These are phyloP conservation scores for Salicornia ramosissima DNA, from an alignment of 148 eudicot genomes.

Conservation along the genomic window DNA sequence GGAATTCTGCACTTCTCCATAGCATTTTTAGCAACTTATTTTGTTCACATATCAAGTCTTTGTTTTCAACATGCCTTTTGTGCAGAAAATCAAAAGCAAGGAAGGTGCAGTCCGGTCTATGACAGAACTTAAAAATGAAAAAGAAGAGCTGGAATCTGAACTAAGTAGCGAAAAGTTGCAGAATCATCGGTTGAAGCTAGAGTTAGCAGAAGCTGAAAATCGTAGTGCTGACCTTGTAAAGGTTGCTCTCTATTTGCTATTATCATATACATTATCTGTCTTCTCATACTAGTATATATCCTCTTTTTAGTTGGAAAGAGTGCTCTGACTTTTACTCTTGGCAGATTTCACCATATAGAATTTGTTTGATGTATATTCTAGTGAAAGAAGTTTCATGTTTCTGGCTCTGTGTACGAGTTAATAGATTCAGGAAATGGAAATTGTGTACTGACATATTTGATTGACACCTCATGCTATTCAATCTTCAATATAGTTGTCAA, in stretches of 20 bases:
- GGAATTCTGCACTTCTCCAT: neutral
- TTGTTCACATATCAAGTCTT: constrained; percentile 1
- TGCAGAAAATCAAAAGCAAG: constrained; percentile 50
- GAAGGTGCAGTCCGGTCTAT: constrained; percentile 44
- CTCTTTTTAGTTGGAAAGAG: neutral
- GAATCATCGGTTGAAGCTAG: constrained; percentile 68
- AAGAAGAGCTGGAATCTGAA: constrained; percentile 65
- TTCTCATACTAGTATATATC: neutral
- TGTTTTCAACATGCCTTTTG: neutral
- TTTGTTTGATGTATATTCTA: neutral
- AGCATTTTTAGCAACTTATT: neutral
- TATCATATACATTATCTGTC: neutral
- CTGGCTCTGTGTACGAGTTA: neutral
- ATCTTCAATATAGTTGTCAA: neutral
- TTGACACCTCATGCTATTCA: neutral
- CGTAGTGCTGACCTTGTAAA: constrained; percentile 72
- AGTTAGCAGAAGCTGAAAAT: constrained; percentile 66
- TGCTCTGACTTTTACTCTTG: neutral
- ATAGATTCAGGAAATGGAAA: neutral
- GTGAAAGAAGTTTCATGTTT: neutral
- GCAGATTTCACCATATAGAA: neutral
- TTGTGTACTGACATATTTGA: neutral
- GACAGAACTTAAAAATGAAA: constrained; percentile 59
- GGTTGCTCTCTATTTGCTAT: constrained; percentile 34
- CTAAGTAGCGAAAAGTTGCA: constrained; percentile 58